Conservation (phyloP, 2,329 filamentous ascomycete genomes). For the Xylariaceae sp. region DNA sequence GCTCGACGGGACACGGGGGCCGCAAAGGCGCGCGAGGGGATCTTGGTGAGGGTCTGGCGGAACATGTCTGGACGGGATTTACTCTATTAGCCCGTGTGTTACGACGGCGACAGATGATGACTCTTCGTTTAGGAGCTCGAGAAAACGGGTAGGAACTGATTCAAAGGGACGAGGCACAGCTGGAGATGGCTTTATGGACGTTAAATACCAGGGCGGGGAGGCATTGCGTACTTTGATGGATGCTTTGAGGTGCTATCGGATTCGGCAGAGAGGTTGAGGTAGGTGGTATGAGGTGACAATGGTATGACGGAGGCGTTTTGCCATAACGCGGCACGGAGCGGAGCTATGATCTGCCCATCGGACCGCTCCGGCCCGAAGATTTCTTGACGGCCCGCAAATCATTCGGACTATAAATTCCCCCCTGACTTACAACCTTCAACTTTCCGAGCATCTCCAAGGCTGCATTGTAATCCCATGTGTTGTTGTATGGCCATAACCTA, state of each 20-base stretch:
- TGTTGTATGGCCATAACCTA: too few species aligned
- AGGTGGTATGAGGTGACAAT: not conserved
- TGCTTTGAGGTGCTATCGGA: not conserved
- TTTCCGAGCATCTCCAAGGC: too few species aligned
- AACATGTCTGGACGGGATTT: constrained; percentile 51
- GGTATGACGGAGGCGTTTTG: not conserved
- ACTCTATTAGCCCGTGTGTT: constrained; percentile 9
- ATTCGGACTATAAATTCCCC: too few species aligned
- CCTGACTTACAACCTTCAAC: too few species aligned
- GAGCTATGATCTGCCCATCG: not conserved
- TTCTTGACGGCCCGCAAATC: not conserved
- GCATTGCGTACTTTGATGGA: not conserved
- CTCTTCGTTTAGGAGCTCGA: not conserved
- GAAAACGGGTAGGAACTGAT: not conserved
- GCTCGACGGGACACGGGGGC: constrained; percentile 48
- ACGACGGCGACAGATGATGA: not conserved
- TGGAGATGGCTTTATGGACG: not conserved
- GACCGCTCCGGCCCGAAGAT: not conserved
- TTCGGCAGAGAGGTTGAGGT: not conserved
- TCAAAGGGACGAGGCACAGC: not conserved
- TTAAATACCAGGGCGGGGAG: not conserved
- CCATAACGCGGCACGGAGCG: not conserved
- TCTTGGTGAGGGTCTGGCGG: constrained; percentile 58
- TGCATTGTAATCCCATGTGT: too few species aligned
- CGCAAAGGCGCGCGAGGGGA: constrained; percentile 51